These are phyloP conservation scores for Aspergillus egyptiacus DNA, from an alignment of 495 filamentous ascomycete species.

Conservation along the genomic window DNA sequence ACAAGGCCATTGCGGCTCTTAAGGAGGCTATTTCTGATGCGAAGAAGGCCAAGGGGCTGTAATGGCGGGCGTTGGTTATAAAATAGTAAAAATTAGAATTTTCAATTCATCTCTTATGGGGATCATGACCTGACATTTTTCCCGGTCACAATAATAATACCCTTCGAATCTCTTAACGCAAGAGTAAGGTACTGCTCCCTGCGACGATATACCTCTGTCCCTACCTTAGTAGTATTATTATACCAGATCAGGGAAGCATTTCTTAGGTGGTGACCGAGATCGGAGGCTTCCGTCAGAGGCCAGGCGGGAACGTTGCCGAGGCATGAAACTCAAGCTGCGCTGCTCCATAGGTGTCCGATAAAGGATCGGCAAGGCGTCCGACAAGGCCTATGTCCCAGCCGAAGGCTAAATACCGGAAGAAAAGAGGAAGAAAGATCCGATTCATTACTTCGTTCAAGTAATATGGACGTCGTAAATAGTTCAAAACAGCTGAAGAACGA, in stretches of 20 bases:
- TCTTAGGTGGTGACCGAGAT: neutral
- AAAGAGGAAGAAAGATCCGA: no score
- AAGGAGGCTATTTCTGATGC: constrained; percentile 68
- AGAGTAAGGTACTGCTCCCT: no score
- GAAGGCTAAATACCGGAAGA: neutral
- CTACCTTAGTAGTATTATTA: no score
- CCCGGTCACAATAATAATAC: no score
- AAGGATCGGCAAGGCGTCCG: no score
- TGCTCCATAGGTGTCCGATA: no score
- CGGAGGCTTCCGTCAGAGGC: neutral
- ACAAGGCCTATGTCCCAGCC: no score
- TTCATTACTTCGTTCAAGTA: constrained; percentile 5
- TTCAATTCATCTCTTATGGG: neutral
- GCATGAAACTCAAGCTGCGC: no score
- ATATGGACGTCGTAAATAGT: neutral
- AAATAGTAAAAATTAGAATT: constrained; percentile 6
- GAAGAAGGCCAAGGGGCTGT: constrained; percentile 45
- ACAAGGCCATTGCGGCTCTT: constrained; percentile 72
- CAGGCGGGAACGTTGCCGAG: no score
- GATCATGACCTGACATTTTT: no score
- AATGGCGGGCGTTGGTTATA: constrained; percentile 7
- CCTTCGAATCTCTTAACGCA: no score
- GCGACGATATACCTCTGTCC: no score
- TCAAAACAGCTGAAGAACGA: neutral
- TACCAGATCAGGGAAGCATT: neutral